These are phyloP conservation scores for Lactarius akahatsu DNA, from an alignment of 768 basidiomycete species.

Conservation along the genomic window DNA sequence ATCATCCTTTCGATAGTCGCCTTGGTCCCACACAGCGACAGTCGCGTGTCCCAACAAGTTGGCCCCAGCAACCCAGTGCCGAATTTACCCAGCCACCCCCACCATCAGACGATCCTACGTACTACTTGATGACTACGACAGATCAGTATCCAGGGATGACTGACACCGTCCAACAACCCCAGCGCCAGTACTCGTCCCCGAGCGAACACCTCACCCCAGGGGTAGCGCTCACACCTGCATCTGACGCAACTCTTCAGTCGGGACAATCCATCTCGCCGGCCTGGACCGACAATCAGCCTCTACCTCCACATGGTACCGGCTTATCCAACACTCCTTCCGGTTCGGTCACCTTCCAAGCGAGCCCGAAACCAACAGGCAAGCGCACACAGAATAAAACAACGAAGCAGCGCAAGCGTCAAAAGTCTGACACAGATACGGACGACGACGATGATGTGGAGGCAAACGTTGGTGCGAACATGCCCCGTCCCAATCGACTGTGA, in stretches of 20 bases:
- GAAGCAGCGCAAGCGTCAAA: conserved; percentile 16
- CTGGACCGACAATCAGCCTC: conserved; percentile 10
- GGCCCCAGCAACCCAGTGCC: neutral
- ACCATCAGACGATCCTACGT: neutral
- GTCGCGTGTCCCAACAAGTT: neutral
- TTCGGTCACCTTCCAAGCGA: neutral
- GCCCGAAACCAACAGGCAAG: neutral
- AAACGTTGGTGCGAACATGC: neutral
- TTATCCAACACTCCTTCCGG: conserved; percentile 6
- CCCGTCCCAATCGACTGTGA: conserved; percentile 25
- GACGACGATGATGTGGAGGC: conserved; percentile 11
- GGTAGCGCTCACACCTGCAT: conserved; percentile 5
- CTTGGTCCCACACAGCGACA: neutral
- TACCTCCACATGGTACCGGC: conserved; percentile 8
- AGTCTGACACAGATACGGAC: conserved; percentile 17
- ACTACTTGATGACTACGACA: neutral
- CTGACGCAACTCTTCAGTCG: conserved; percentile 10
- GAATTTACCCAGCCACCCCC: neutral
- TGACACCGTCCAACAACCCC: neutral
- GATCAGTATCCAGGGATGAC: neutral
- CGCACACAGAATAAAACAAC: neutral
- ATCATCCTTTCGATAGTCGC: neutral
- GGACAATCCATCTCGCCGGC: conserved; percentile 11
- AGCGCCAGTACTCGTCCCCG: conserved; percentile 2
- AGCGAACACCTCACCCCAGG: conserved; percentile 10